Conservation (phyloP, 805 yeast genomes). For the Hanseniaspora occidentalis region DNA sequence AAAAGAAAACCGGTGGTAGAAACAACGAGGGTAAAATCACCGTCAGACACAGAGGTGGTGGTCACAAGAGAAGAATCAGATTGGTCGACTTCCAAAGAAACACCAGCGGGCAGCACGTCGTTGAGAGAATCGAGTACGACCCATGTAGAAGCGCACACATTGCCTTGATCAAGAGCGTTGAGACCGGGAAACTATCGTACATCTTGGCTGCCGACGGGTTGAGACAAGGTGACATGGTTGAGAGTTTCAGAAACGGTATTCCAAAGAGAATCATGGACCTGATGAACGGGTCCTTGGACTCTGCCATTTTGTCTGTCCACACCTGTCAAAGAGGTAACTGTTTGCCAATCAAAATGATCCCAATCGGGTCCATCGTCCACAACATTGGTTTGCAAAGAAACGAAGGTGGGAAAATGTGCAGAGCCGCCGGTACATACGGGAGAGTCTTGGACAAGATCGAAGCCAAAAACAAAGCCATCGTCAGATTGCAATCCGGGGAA, state of each 20-base stretch:
- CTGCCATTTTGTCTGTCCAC: slow-evolving; percentile 69
- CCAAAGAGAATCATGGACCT: slow-evolving; percentile 45
- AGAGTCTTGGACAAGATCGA: slow-evolving; percentile 71
- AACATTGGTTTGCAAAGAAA: slow-evolving; percentile 66
- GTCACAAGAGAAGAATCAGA: slow-evolving; percentile 81
- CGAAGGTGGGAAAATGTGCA: slow-evolving; percentile 80
- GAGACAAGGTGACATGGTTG: slow-evolving; percentile 85
- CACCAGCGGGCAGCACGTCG: slow-evolving; percentile 61
- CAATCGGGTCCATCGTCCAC: slow-evolving; percentile 87
- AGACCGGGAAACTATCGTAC: slow-evolving; percentile 54
- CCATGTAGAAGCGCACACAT: slow-evolving; percentile 91
- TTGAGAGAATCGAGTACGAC: slow-evolving; percentile 85
- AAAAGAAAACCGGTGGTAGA: slow-evolving; percentile 73
- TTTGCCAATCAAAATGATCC: slow-evolving; percentile 82
- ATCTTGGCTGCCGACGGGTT: slow-evolving; percentile 87
- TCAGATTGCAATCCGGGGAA: slow-evolving; percentile 83
- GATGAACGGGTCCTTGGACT: slow-evolving; percentile 62
- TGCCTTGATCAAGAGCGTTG: slow-evolving; percentile 62
- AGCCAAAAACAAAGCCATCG: slow-evolving; percentile 57
- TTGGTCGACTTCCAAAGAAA: slow-evolving; percentile 63
- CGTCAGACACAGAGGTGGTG: slow-evolving; percentile 94
- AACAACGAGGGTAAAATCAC: slow-evolving; percentile 81
- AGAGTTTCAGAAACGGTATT: slow-evolving; percentile 79
- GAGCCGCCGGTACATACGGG: slow-evolving; percentile 92
- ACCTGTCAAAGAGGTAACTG: slow-evolving; percentile 92